These are phyloP conservation scores for Ceratocystiopsis brevicomis DNA, from an alignment of 2,329 filamentous ascomycete species.

Conservation along the genomic window DNA sequence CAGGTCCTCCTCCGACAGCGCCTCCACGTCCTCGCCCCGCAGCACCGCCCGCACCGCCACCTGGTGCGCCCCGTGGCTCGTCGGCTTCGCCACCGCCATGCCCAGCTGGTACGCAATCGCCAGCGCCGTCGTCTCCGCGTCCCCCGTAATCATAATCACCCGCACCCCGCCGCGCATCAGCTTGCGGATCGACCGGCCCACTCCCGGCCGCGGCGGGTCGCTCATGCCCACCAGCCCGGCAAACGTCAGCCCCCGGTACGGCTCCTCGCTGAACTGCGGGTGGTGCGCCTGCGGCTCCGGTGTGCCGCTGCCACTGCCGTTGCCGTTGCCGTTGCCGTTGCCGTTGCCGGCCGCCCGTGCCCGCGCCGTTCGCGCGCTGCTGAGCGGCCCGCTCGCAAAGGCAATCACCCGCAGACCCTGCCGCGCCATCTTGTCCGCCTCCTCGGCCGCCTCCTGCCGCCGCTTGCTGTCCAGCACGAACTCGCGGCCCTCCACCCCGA, in stretches of 20 bases:
- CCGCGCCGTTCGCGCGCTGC: conserved; percentile 14
- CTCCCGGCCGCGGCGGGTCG: conserved; percentile 79
- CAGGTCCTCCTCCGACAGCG: conserved; percentile 72
- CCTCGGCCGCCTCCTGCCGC: conserved; percentile 54
- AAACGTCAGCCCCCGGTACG: conserved; percentile 71
- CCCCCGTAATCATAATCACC: conserved; percentile 97
- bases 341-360: conserved; percentile 12
- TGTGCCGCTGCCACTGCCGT: conserved; percentile 6
- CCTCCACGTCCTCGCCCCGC: conserved; percentile 78
- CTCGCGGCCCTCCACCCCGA: conserved; percentile 71
- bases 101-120: conserved; percentile 91
- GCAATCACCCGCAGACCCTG: conserved; percentile 81
- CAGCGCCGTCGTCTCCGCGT: conserved; percentile 83
- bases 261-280: conserved; percentile 41
- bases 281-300: conserved; percentile 9
- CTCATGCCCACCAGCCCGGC: conserved; percentile 93
- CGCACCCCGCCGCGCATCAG: conserved; percentile 89
- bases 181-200: conserved; percentile 71
- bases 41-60: conserved; percentile 53
- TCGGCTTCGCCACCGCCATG: conserved; percentile 54
- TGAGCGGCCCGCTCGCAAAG: conserved; percentile 68
- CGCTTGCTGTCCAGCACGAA: conserved; percentile 63
- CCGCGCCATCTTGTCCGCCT: conserved; percentile 70
- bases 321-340: too few relatives aligned
- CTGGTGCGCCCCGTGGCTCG: conserved; percentile 32